These are phyloP conservation scores for Keithomyces neogunnii DNA, from an alignment of 2,329 filamentous ascomycete genomes.

Conservation along the genomic window DNA sequence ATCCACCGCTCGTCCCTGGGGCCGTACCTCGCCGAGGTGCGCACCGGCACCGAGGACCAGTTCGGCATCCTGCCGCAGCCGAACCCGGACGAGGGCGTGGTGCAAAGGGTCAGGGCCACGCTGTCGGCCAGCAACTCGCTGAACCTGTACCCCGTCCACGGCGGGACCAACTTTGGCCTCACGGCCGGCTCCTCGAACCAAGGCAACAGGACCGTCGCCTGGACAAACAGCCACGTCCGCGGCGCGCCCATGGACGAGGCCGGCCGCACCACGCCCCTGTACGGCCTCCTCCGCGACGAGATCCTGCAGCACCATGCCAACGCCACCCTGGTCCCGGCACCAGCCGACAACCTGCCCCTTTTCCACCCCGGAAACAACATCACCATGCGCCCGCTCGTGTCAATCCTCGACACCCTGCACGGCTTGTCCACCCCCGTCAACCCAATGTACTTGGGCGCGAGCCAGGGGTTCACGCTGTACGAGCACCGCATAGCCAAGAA, in stretches of 20 bases:
- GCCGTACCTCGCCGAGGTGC: constrained; percentile 37
- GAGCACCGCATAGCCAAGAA: constrained; percentile 19
- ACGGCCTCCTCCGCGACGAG: constrained; percentile 26
- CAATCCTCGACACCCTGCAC: constrained; percentile 27
- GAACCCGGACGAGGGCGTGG: neutral
- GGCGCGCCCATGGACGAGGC: constrained; percentile 38
- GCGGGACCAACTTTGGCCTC: constrained; percentile 39
- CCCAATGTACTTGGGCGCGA: constrained; percentile 35
- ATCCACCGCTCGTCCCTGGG: constrained; percentile 30
- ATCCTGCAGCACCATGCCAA: constrained; percentile 25
- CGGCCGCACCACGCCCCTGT: constrained; percentile 33
- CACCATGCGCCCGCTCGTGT: constrained; percentile 23
- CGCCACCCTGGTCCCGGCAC: constrained; percentile 23
- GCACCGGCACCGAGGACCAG: constrained; percentile 25
- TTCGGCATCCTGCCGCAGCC: constrained; percentile 8
- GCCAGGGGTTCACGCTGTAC: constrained; percentile 35
- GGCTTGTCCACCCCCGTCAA: constrained; percentile 12
- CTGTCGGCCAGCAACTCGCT: constrained; percentile 29
- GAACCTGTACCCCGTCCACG: constrained; percentile 42
- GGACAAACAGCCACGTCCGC: constrained; percentile 38
- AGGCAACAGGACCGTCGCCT: constrained; percentile 25
- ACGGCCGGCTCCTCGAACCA: constrained; percentile 32
- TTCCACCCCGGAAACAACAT: constrained; percentile 16
- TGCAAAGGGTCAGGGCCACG: constrained; percentile 6
- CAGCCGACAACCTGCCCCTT: constrained; percentile 24